These are phyloP conservation scores for Ogataea paradorogensis DNA, from an alignment of 805 yeast species.

Conservation along the genomic window DNA sequence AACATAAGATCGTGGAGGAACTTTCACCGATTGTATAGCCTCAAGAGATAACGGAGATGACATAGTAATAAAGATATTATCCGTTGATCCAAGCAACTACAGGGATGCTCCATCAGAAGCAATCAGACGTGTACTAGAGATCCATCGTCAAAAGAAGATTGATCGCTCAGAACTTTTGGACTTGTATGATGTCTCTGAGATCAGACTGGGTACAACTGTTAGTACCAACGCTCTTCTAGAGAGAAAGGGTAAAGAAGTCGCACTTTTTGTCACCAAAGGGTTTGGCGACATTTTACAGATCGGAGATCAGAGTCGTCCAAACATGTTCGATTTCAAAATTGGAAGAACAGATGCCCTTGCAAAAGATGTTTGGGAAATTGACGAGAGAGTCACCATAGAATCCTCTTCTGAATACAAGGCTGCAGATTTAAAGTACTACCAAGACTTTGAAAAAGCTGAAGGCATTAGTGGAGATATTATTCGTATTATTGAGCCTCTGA, in stretches of 20 bases:
- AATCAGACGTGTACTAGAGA: conserved; percentile 70
- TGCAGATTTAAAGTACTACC: conserved; percentile 49
- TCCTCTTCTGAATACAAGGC: conserved; percentile 11
- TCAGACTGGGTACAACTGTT: conserved; percentile 90
- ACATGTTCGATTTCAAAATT: conserved; percentile 79
- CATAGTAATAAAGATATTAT: conserved; percentile 68
- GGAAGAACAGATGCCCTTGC: conserved; percentile 67
- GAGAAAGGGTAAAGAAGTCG: conserved; percentile 84
- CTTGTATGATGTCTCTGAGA: conserved; percentile 56
- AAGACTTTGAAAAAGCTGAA: conserved; percentile 52
- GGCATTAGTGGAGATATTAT: conserved; percentile 70
- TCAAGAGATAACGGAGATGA: conserved; percentile 49
- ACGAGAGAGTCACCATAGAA: conserved; percentile 84
- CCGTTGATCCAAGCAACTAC: conserved; percentile 85
- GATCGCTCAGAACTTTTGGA: conserved; percentile 60
- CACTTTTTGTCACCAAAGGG: conserved; percentile 81
- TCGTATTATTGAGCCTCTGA: conserved; percentile 50
- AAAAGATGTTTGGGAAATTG: conserved; percentile 73
- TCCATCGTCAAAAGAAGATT: conserved; percentile 47
- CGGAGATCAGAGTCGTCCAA: conserved; percentile 90
- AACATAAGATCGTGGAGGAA: conserved; percentile 69
- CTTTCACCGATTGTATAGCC: conserved; percentile 78
- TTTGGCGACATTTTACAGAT: conserved; percentile 76
- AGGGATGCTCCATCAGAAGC: conserved; percentile 91
- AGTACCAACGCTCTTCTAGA: conserved; percentile 93